Evolutionary conservation across 441 rosid species (phyloP), one percentile per base, ranked within the genome.

Genomic region (Bocquillonia castaneifolia): DNA sequence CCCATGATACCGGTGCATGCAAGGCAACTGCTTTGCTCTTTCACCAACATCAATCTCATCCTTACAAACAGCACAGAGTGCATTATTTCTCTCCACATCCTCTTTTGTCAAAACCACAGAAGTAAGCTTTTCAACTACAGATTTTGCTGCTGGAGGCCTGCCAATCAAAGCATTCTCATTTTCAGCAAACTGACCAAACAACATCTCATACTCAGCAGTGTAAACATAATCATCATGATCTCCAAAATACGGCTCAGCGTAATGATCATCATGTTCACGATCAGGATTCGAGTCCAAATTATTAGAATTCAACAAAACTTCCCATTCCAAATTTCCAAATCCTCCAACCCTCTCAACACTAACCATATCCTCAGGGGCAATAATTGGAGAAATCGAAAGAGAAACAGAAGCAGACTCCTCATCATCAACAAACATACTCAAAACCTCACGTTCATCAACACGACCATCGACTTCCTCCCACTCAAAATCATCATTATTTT

Each of bases 381-480:
- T 69, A 0, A 74, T 54, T 0, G 92, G 91, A 5, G 84, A 75
- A 63, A 83, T 66, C 8, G 91, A 76, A 8, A 83, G 50, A 0
- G 92, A 82, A 50, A 84, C 80, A 0, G 90, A 83, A 29, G 79
- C 90, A 32, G 79, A 88, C 37, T 78, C 84, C 34, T 79, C 89
- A 45, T 86, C 73, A 63, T 86, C 86, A 22, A 79, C 76, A 69
- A 81, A 81, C 71, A 82, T 76, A 59, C 78, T 89, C 56, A 81
- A 71, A 55, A 81, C 79, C 71, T 93, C 98, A 63, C 91, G 82
- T 68, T 89, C 97, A 54, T 89, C 91, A 12, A 72, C 75, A 10
- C 80, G 70, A 47, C 78, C 85, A 76, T 87, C 91, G 31, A 93
- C 90, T 79, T 93, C 96, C 76, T 88, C 98, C 98, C 98, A 93